Conservation (phyloP, 192 early-diverging fungal species). For the Coemansia sp. region DNA sequence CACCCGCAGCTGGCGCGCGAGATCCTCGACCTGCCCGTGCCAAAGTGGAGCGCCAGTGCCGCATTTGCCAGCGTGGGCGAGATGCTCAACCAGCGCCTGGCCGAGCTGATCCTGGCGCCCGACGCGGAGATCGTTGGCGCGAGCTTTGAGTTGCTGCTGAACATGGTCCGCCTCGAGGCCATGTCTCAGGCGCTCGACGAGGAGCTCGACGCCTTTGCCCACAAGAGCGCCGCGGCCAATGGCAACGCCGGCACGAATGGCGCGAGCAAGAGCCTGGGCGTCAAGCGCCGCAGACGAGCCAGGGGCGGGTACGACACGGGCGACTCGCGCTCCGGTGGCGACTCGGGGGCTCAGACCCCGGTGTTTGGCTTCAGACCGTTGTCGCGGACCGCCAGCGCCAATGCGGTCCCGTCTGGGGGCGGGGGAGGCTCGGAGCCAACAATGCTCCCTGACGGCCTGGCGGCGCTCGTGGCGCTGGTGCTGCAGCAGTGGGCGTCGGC, state of each 20-base stretch:
- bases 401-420: neutral
- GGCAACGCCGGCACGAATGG: neutral
- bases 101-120: conserved; percentile 42
- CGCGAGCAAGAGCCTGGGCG: neutral
- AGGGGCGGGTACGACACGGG: neutral
- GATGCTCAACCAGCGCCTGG: conserved; percentile 31
- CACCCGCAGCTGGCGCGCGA: conserved; percentile 55
- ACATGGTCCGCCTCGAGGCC: conserved; percentile 47
- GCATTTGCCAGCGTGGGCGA: conserved; percentile 19
- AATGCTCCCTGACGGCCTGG: conserved; percentile 50
- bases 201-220: conserved; percentile 34
- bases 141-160: conserved; percentile 50
- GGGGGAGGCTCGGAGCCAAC: conserved; percentile 23
- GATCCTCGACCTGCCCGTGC: conserved; percentile 38
- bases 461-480: conserved; percentile 40
- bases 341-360: conserved; percentile 46
- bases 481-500: conserved; percentile 52
- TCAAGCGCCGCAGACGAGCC: conserved; percentile 11
- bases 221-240: neutral
- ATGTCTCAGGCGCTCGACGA: conserved; percentile 48
- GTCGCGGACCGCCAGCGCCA: conserved; percentile 8
- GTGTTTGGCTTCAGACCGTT: conserved; percentile 31
- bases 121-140: conserved; percentile 40
- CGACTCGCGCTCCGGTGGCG: conserved; percentile 19
- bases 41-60: conserved; percentile 11